Base-by-base conservation (phyloP, 148 eudicot genomes). In the Cornus florida region DNA sequence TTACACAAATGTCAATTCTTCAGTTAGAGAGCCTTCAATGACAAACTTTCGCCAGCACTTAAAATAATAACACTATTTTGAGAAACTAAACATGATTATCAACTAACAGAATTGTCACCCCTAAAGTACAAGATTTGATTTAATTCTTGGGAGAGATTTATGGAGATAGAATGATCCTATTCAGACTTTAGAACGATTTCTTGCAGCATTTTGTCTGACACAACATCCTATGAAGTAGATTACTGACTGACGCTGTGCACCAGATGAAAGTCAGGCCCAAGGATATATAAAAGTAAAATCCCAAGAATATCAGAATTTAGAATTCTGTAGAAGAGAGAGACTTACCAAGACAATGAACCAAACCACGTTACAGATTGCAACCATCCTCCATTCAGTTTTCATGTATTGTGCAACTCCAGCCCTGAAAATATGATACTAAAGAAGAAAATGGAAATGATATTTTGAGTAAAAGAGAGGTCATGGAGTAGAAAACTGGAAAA, bases 321-420 rank as follows among this genome's bases (percentile, higher is more conserved):
- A n/a, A n/a, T n/a, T n/a, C n/a, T n/a, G n/a, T n/a, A n/a, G n/a
- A n/a, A n/a, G n/a, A n/a, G n/a, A n/a, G n/a, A n/a, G n/a, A n/a
- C n/a, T n/a, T n/a, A 91, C 97, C 95, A 92, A 79, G 69, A 94
- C 91, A 81, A 91, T 72, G 74, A 95, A 95, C 76, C 93, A 87
- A 79, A 86, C 83, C 68, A 92, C 86, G 16, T 93, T 95, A 80
- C 93, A 95, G 76, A 95, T 92, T 19, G 99, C 99, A 71, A 93
- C 97, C 68, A 93, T 90, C 73, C 99, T 84, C 99, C 99, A 95
- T 64, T 95, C 97, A 7, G 83, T 85, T 85, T 95, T 95, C 97
- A 92, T 95, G 91, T 93, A 95, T 73, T 95, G 93, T 70, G 97
- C 97, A 77, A 95, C 97, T 83, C 97, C 99, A 56, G 97, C 99